phyloP scores from a whole-genome alignment of 2,329 filamentous ascomycete genomes.

The Exophiala oligosperma region DNA sequence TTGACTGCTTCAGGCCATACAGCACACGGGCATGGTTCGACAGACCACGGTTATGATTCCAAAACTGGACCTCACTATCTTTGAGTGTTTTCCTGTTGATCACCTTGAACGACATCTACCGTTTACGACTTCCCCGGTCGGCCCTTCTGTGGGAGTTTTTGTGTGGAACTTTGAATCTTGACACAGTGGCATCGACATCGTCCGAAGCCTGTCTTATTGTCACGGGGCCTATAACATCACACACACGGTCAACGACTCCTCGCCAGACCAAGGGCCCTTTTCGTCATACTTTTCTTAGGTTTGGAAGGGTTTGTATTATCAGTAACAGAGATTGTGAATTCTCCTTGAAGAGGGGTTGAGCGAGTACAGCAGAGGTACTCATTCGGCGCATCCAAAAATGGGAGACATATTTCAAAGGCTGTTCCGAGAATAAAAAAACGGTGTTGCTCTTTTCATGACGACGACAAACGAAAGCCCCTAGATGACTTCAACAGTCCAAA shows the following conservation, averaged over 20 bases:
- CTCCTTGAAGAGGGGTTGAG: neutral
- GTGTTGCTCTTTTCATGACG: neutral
- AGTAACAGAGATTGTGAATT: neutral
- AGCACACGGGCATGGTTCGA: slow-evolving; percentile 13
- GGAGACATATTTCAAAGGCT: too few species aligned
- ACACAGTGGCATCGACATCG: neutral
- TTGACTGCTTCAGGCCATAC: slow-evolving; percentile 5
- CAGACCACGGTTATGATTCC: slow-evolving; percentile 10
- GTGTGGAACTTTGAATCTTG: neutral
- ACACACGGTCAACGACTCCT: neutral
- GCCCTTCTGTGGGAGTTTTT: too few species aligned
- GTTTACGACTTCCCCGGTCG: too few species aligned
- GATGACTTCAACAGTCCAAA: neutral
- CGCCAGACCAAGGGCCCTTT: neutral
- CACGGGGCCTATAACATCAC: too few species aligned
- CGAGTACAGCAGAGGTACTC: too few species aligned
- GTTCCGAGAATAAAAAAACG: neutral
- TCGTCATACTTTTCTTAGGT: neutral
- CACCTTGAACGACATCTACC: too few species aligned
- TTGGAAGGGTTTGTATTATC: neutral
- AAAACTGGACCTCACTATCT: slow-evolving; percentile 15
- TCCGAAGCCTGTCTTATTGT: too few species aligned
- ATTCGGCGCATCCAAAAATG: too few species aligned
- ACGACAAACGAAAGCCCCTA: neutral
- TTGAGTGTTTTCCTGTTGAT: neutral